Conservation (phyloP, 83 land plant genomes). For the Picea engelmannii region DNA sequence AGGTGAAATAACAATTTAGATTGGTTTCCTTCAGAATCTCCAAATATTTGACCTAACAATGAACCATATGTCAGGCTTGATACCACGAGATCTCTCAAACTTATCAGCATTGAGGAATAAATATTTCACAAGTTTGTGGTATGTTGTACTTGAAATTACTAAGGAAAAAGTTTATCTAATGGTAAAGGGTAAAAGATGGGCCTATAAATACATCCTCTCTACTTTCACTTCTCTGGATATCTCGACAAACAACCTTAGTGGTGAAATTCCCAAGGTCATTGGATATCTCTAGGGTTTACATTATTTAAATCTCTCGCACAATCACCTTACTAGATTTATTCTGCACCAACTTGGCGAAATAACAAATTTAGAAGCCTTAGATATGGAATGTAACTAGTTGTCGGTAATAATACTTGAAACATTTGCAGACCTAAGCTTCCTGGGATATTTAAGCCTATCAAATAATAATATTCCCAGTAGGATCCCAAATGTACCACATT, state of each 20-base stretch:
- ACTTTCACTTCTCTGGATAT: background rate
- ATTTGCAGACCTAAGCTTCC: background rate
- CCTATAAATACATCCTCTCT: no score
- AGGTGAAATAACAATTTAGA: background rate
- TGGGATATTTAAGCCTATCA: background rate
- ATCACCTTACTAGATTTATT: background rate
- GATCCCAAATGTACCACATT: background rate
- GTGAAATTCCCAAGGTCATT: background rate
- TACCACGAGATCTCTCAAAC: background rate
- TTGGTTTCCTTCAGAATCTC: background rate
- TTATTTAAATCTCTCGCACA: background rate
- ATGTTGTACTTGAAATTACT: background rate
- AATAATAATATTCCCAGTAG: background rate
- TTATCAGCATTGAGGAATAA: background rate
- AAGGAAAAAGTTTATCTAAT: background rate
- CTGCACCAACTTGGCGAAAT: background rate
- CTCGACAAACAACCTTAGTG: background rate
- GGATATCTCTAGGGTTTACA: background rate
- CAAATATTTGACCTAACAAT: background rate
- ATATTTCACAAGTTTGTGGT: background rate
- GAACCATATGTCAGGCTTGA: background rate
- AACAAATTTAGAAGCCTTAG: background rate
- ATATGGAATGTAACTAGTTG: background rate
- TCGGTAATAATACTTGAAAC: background rate
- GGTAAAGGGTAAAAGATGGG: background rate